These are phyloP conservation scores for Phyllosticta citriasiana DNA, from an alignment of 2,329 filamentous ascomycete genomes.

Conservation along the genomic window DNA sequence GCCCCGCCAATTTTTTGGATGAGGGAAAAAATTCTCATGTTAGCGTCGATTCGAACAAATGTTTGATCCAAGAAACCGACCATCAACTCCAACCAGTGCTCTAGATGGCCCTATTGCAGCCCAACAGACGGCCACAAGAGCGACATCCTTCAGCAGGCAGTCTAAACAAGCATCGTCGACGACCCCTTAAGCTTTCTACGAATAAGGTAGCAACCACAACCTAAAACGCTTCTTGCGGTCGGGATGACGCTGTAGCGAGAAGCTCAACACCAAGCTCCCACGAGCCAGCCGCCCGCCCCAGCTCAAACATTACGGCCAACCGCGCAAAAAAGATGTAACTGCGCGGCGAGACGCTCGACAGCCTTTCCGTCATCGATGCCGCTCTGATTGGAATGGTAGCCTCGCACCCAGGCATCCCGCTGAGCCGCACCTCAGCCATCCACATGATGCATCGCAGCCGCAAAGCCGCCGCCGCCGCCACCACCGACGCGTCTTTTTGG, in stretches of 20 bases:
- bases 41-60: neutral
- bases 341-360: neutral
- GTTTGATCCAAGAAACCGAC: too few relatives aligned
- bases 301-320: neutral
- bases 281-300: neutral
- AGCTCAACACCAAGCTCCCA: neutral
- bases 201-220: neutral
- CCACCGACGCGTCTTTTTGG: neutral
- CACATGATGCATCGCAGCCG: neutral
- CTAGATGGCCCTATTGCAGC: neutral
- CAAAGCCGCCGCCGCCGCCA: neutral
- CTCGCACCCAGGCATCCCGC: neutral
- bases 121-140: neutral
- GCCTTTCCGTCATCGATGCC: too few relatives aligned
- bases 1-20: too few relatives aligned
- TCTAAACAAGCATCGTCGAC: neutral
- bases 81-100: too few relatives aligned
- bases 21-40: neutral
- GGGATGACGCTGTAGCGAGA: neutral
- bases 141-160: neutral
- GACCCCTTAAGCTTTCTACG: neutral
- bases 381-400: neutral
- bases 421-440: neutral
- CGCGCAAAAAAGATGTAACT: neutral
- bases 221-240: neutral